Evolutionary conservation across 2,329 filamentous ascomycete genomes (phyloP).

Genomic region (Didymella pomorum): DNA sequence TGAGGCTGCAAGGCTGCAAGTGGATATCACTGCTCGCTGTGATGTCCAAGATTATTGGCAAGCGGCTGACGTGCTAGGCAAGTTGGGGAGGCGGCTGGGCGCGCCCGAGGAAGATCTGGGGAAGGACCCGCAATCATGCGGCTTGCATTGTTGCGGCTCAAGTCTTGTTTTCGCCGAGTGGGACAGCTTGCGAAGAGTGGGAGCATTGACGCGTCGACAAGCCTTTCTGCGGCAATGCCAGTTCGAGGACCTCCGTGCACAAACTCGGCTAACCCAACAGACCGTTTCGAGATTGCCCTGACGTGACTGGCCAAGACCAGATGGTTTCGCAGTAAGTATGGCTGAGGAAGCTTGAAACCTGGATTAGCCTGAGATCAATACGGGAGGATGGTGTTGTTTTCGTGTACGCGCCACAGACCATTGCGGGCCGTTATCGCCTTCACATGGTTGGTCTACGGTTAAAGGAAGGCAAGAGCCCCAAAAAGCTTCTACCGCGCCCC

Average conservation of each 20-base stretch:
- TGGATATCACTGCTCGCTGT: conserved; percentile 24
- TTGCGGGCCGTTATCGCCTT: not conserved
- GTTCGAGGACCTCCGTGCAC: conserved; percentile 39
- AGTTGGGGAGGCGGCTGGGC: conserved; percentile 24
- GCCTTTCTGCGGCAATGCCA: conserved; percentile 39
- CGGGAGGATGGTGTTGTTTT: conserved; percentile 27
- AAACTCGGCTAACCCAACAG: conserved; percentile 40
- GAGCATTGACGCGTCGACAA: conserved; percentile 33
- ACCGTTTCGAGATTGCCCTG: conserved; percentile 25
- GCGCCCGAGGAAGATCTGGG: conserved; percentile 19
- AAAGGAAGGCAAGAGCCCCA: conserved; percentile 9
- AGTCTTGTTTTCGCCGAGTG: conserved; percentile 36
- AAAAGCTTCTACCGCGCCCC: conserved; percentile 6
- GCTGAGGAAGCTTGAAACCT: conserved; percentile 38
- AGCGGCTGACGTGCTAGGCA: conserved; percentile 32
- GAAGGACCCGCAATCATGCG: conserved; percentile 23
- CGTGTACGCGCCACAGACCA: conserved; percentile 14
- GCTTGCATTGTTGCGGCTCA: conserved; percentile 42
- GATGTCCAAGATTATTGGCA: conserved; percentile 32
- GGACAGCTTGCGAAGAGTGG: conserved; percentile 28
- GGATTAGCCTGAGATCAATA: conserved; percentile 20
- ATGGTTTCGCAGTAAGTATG: conserved; percentile 35
- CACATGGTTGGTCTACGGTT: conserved; percentile 7
- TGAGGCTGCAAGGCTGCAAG: conserved; percentile 39
- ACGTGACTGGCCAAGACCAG: conserved; percentile 43